Percentiles rank a stretch among this genome's conserved stretches.
These are phyloP conservation scores for Lichtheimia corymbifera DNA, from an alignment of 371 early-diverging fungal species.

Conservation along the genomic window DNA sequence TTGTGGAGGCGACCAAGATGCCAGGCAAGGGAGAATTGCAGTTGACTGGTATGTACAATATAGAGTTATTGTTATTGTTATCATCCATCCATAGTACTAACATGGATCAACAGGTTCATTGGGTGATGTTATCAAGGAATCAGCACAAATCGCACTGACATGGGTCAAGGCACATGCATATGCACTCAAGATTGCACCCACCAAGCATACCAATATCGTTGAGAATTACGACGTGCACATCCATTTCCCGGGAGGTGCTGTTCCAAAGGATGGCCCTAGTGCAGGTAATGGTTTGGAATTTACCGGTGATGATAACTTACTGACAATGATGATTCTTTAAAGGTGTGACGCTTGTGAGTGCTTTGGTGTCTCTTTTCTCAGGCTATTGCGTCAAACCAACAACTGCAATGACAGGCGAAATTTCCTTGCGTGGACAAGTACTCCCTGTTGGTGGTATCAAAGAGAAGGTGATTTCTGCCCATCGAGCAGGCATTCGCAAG, in stretches of 20 bases:
- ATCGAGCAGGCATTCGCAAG: conserved; percentile 74
- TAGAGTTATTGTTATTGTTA: background rate
- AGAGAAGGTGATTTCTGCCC: conserved; percentile 88
- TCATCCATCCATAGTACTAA: too few species aligned
- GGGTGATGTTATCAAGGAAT: conserved; percentile 89
- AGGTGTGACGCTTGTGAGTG: conserved; percentile 39
- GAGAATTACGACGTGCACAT: conserved; percentile 75
- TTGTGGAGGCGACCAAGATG: conserved; percentile 80
- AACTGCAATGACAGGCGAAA: conserved; percentile 87
- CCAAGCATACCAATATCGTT: conserved; percentile 37
- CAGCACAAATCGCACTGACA: conserved; percentile 77
- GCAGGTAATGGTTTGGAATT: conserved; percentile 66
- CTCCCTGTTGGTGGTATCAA: conserved; percentile 88
- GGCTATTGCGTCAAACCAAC: conserved; percentile 57
- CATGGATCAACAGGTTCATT: conserved; percentile 60
- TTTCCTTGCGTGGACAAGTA: conserved; percentile 82
- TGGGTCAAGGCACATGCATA: conserved; percentile 81
- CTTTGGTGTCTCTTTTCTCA: conserved; percentile 76
- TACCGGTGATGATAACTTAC: conserved; percentile 52
- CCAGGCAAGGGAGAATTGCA: conserved; percentile 72
- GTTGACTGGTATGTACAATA: conserved; percentile 60
- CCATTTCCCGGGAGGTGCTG: conserved; percentile 81
- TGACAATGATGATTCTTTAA: too few species aligned
- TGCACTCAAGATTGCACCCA: conserved; percentile 54
- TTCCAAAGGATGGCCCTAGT: conserved; percentile 53